Percentiles rank a stretch among this genome's conserved stretches.
Evolutionary conservation across 805 yeast species (phyloP).

Genomic region (Cyberlindnera suaveolens): DNA sequence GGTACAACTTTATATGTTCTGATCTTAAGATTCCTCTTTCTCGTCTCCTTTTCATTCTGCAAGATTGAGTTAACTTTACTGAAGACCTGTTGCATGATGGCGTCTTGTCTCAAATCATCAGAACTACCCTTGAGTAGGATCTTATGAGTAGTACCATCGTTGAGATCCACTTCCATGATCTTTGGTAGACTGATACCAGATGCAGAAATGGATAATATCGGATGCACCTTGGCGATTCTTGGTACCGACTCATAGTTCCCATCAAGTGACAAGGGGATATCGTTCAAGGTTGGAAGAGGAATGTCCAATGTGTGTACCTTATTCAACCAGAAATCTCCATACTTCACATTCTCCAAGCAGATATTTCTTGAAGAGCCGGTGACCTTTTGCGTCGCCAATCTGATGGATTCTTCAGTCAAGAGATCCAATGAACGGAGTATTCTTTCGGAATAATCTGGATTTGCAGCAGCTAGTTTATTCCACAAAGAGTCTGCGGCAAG

Average conservation of each 20-base stretch:
- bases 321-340: conserved; percentile 54
- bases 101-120: conserved; percentile 92
- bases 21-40: conserved; percentile 52
- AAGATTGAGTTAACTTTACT: conserved; percentile 73
- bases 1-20: conserved; percentile 90
- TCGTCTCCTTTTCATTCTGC: conserved; percentile 45
- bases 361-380: conserved; percentile 19
- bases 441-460: conserved; percentile 20
- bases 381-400: conserved; percentile 42
- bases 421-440: conserved; percentile 40
- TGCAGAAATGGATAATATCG: conserved; percentile 52
- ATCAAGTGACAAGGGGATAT: conserved; percentile 34
- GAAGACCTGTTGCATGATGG: conserved; percentile 96
- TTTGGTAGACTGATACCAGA: conserved; percentile 90
- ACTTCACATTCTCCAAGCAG: conserved; percentile 27
- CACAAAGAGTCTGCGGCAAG: conserved; percentile 48
- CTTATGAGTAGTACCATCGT: conserved; percentile 53
- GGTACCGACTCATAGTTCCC: conserved; percentile 43
- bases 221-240: conserved; percentile 38
- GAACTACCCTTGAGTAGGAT: conserved; percentile 77
- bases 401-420: conserved; percentile 45
- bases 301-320: conserved; percentile 37
- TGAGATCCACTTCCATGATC: conserved; percentile 47
- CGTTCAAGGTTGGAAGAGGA: conserved; percentile 64
- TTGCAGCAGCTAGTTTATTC: conserved; percentile 28